A percentile compares a stretch with the other conserved stretches of the same genome.
Evolutionary conservation across 2,329 filamentous ascomycete genomes (phyloP).

Genomic region (Pestalotiopsis sp.): DNA sequence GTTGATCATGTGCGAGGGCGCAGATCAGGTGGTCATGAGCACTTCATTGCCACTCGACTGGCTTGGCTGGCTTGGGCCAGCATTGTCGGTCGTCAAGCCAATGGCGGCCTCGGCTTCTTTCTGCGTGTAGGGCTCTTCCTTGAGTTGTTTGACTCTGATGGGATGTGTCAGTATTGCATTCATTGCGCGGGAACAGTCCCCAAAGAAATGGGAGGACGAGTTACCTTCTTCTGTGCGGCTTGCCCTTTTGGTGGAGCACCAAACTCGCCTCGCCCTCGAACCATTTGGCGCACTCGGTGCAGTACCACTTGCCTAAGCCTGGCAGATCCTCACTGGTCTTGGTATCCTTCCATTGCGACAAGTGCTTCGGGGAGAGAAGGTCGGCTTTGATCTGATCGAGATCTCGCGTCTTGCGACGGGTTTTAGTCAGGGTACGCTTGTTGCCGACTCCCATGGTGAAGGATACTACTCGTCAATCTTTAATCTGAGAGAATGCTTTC

Average conservation of each 20-base stretch:
- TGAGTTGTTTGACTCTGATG: constrained; percentile 76
- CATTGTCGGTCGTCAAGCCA: constrained; percentile 73
- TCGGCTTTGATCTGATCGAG: constrained; percentile 92
- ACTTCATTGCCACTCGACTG: constrained; percentile 37
- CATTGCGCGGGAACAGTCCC: neutral
- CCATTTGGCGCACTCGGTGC: constrained; percentile 93
- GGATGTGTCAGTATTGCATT: neutral
- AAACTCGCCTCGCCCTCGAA: constrained; percentile 85
- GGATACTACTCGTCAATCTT: no score
- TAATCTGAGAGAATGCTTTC: neutral
- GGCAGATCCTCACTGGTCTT: constrained; percentile 88
- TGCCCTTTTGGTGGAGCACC: constrained; percentile 76
- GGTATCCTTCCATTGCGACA: constrained; percentile 75
- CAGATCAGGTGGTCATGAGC: constrained; percentile 37
- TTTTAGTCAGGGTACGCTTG: constrained; percentile 72
- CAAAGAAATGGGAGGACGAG: constrained; percentile 5
- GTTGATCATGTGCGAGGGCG: neutral
- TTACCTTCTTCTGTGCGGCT: constrained; percentile 90
- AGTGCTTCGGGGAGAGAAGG: constrained; percentile 75
- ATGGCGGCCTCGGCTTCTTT: constrained; percentile 82
- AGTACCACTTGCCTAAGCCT: constrained; percentile 84
- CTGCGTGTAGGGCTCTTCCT: constrained; percentile 84
- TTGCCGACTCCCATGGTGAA: constrained; percentile 68
- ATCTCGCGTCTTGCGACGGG: constrained; percentile 75
- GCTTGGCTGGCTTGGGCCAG: constrained; percentile 29